These are phyloP conservation scores for Syzygium jambos DNA, from an alignment of 345 rosid species.

Conservation along the genomic window DNA sequence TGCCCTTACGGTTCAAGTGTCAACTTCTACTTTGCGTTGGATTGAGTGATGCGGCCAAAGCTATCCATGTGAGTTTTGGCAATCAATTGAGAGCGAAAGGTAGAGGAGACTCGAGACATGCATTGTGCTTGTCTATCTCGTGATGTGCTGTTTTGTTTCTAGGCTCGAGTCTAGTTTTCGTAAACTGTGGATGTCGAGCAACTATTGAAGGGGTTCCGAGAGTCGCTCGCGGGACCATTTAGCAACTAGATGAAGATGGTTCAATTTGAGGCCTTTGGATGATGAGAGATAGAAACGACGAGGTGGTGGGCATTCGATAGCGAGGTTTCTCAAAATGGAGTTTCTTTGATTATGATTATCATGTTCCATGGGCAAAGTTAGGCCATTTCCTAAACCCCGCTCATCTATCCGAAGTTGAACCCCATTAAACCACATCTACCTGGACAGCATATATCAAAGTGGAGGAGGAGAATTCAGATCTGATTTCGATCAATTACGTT, in stretches of 20 bases:
- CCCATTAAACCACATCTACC: background rate
- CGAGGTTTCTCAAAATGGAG: background rate
- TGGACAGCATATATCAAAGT: background rate
- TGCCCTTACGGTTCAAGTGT: background rate
- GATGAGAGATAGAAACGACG: background rate
- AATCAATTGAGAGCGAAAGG: background rate
- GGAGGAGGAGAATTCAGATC: background rate
- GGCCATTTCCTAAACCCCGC: background rate
- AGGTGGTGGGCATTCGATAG: background rate
- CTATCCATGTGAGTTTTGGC: background rate
- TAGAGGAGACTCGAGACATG: background rate
- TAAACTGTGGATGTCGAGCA: background rate
- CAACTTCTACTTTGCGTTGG: background rate
- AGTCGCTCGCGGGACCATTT: background rate
- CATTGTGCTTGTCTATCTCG: background rate
- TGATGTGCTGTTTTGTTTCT: background rate
- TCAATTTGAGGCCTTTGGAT: background rate
- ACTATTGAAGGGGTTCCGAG: background rate
- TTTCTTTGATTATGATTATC: background rate
- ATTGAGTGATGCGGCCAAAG: background rate
- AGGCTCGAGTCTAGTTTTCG: background rate
- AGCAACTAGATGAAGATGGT: background rate
- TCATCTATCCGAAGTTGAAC: background rate
- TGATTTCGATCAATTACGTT: background rate
- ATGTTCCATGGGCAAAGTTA: background rate